Evolutionary conservation across 208 protist genomes (phyloP), one percentile per base, ranked within the genome.

Genomic region (Leptomonas pyrrhocoris): DNA sequence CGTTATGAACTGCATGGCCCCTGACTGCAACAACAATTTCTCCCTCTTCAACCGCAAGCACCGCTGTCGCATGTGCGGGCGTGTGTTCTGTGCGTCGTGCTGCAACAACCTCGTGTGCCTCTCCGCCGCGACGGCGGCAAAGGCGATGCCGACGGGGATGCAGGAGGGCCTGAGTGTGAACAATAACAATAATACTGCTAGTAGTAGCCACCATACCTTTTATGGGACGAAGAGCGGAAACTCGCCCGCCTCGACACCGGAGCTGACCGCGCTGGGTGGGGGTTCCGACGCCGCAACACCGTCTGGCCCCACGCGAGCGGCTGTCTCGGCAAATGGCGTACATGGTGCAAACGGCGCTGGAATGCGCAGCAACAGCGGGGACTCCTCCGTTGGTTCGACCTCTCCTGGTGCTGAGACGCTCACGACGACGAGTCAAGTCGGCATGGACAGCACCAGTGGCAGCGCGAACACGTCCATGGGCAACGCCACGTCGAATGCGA

Each of bases 31-130:
- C 40, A 89, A 73, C 23, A 74, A 81, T 50, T 96, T 96, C 60
- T 89, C 85, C 25, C 62, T 96, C 25, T 96, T 96, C 68, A 90
- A 84, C 46, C 86, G 88, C 49, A 90, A 85, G 71, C 83, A 96
- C 60, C 90, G 82, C 67, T 96, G 90, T 61, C 75, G 76, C 19
- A 82, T 93, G 49, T 96, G 90, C 57, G 90, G 90, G 0, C 77
- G 75, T 15, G 55, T 96, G 28, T 96, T 94, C 59, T 96, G 90
- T 67, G 75, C 80, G 0, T 80, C 88, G 18, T 94, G 90, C 78
- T 93, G 88, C 59, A 78, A 81, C 36, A 78, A 86, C 51, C 19
- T 61, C 16, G 62, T 66, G 13, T 66, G 51, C 56, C 31, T 70
- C 56, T 54, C 56, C 11, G 65, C 59, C 51, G 51, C 62, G 2